Evolutionary conservation across 306 rosid genomes (phyloP).

Genomic region (Vigna radiata): DNA sequence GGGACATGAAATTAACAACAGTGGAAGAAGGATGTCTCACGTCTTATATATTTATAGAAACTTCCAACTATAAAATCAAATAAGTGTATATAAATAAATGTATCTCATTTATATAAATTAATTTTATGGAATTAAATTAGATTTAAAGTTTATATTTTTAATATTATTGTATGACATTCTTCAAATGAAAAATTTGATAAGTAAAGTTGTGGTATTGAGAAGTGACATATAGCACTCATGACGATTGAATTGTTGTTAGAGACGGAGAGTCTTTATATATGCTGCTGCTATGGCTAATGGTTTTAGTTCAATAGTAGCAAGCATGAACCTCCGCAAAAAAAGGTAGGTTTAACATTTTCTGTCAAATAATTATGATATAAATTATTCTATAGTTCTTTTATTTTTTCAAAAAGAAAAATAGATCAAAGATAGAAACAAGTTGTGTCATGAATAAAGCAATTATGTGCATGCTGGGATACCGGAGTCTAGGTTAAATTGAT

Average conservation of each 20-base stretch:
- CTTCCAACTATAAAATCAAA: too few species aligned
- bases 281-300: neutral
- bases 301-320: neutral
- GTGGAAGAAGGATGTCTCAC: neutral
- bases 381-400: neutral
- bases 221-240: neutral
- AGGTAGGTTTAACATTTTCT: neutral
- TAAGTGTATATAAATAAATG: too few species aligned
- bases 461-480: neutral
- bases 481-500: neutral
- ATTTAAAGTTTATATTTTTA: too few species aligned
- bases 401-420: neutral
- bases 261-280: neutral
- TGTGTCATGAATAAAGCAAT: neutral
- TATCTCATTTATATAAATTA: too few species aligned
- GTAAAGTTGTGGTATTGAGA: neutral
- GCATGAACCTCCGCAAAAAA: conserved; percentile 7
- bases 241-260: neutral
- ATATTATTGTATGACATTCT: neutral
- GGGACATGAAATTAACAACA: neutral
- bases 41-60: too few species aligned
- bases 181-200: neutral
- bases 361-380: conserved; percentile 3
- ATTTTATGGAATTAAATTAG: too few species aligned
- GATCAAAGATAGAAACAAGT: neutral